Percentiles rank a stretch among this genome's conserved stretches.
These are phyloP conservation scores for Castanopsis chinensis DNA, from an alignment of 306 rosid genomes.

Conservation along the genomic window DNA sequence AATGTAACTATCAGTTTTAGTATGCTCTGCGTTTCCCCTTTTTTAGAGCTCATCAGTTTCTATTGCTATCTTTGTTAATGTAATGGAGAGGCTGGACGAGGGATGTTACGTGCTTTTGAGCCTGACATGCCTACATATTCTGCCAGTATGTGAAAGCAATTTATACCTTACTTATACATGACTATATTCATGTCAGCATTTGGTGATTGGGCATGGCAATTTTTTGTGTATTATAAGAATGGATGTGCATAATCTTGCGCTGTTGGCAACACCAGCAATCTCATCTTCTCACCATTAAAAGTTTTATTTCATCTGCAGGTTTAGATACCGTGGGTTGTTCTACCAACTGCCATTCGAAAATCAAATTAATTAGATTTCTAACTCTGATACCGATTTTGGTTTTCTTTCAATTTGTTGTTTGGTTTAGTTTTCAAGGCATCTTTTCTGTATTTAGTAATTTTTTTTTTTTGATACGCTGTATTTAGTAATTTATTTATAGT, in stretches of 20 bases:
- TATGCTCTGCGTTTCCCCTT: constrained; percentile 4
- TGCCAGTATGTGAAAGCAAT: constrained; percentile 49
- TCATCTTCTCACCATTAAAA: too few relatives aligned
- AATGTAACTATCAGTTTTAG: neutral
- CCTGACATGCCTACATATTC: constrained; percentile 42
- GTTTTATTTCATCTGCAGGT: neutral
- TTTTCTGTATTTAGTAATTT: neutral
- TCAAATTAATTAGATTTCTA: neutral
- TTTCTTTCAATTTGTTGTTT: neutral
- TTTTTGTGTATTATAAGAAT: too few relatives aligned
- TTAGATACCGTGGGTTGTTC: neutral
- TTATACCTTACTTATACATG: neutral
- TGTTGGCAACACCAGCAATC: too few relatives aligned
- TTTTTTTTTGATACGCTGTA: too few relatives aligned
- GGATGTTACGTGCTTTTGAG: constrained; percentile 56
- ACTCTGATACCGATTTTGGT: neutral
- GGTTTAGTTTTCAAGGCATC: neutral
- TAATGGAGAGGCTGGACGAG: constrained; percentile 49
- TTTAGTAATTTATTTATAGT: neutral
- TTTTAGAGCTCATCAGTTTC: constrained; percentile 15
- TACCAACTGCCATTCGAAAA: neutral
- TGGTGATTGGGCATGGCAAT: too few relatives aligned
- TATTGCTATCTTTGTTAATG: constrained; percentile 25
- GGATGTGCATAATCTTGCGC: neutral
- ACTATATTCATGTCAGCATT: neutral